Evolutionary conservation across 371 early-diverging fungal genomes (phyloP).

Genomic region (Choanephora cucurbitarum): DNA sequence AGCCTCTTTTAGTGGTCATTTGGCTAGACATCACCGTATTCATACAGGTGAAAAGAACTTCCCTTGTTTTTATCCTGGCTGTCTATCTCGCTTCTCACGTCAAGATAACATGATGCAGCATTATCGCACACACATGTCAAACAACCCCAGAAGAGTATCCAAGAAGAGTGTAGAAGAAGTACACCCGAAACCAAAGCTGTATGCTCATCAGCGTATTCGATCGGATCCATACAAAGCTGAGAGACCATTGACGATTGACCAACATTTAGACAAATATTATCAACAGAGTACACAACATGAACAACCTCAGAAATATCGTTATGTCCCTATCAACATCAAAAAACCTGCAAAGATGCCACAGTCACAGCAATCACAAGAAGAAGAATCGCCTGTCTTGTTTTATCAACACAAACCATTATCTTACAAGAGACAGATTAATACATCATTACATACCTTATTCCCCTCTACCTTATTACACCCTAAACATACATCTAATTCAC

Average conservation of each 20-base stretch:
- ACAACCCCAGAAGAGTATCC: conserved; percentile 59
- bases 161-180: conserved; percentile 12
- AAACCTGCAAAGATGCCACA: conserved; percentile 15
- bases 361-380: conserved; percentile 6
- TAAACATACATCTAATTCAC: not conserved
- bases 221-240: conserved; percentile 39
- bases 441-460: conserved; percentile 6
- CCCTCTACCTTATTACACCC: conserved; percentile 27
- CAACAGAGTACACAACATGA: conserved; percentile 4
- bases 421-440: not conserved
- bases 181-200: conserved; percentile 37
- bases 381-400: conserved; percentile 6
- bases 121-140: conserved; percentile 76
- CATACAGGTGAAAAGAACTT: conserved; percentile 93
- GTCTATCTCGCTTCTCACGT: conserved; percentile 81
- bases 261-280: conserved; percentile 42
- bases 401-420: conserved; percentile 20
- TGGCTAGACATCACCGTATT: conserved; percentile 86
- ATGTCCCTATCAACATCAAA: conserved; percentile 21
- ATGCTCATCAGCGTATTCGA: conserved; percentile 48
- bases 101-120: conserved; percentile 92
- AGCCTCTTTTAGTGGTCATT: conserved; percentile 60
- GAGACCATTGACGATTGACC: conserved; percentile 49
- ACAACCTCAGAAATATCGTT: not conserved
- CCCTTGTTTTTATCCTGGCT: conserved; percentile 74